Base-by-base conservation (phyloP, 2,329 filamentous ascomycete species). In the Aspergillus sp. region DNA sequence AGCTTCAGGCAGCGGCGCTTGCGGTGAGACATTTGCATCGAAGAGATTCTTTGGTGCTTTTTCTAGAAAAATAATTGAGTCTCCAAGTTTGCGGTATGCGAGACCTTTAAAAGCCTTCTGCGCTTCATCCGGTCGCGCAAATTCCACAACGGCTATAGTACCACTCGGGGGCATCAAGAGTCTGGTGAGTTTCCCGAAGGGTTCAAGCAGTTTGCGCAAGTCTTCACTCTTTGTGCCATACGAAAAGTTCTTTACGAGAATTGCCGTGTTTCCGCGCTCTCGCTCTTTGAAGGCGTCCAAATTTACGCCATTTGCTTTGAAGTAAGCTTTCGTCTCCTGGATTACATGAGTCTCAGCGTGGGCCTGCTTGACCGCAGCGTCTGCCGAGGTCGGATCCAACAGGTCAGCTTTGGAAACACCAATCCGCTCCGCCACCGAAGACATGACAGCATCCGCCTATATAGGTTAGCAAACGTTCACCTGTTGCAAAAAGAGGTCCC, bases 311-410 rank as follows among this genome's bases (percentile, higher is more conserved):
- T 97, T 91, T 45, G 88, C 84, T 53, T 84, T 81, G 70, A 99
- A 96, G 76, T 96, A 99, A 9, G 89, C 82, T 75, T 97, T 98
- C 2, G 92, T 96, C 74, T 98, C 95, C 77, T 96, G 91, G 58
- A 99, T 98, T 65, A 96, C 86, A 62, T 95, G 90, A 21, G 93
- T 98, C 80, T 99, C 95, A 44, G 93, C 95, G 73, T 97, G 90
- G 9, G 95, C 95, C 80, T 98, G 95, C 79, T 96, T 97, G 57
- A 99, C 90, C 45, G 91, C 93, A 58, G 93, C 92, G 75, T 97
- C 92, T 56, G 93, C 87, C 58, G 91, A 96, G 4, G 93, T 96
- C n/a, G 93, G 95, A 76, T 99, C 93, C 46, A 99, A 82, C 57
- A 99, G 78, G 67, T 96, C 92, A 11, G 91, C 88, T 79, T 99